Percentiles rank a stretch among this genome's conserved stretches.
Evolutionary conservation across 192 early-diverging fungal genomes (phyloP).

Genomic region (Dissophora ornata): DNA sequence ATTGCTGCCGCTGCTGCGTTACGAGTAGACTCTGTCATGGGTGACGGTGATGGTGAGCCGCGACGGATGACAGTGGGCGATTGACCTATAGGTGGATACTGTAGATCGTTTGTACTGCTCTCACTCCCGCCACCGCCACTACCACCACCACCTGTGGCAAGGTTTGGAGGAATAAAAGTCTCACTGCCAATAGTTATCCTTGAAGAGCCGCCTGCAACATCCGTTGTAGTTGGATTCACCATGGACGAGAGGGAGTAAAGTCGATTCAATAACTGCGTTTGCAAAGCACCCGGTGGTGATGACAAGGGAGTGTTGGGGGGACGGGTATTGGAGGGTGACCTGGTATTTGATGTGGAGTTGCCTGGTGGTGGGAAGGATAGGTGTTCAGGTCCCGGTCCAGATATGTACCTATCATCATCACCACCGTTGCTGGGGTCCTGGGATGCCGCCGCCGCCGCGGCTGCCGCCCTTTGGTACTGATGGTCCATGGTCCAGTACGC

Average conservation of each 20-base stretch:
- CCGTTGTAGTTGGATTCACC: neutral
- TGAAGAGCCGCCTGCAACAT: neutral
- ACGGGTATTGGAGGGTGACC: neutral
- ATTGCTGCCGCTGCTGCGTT: conserved; percentile 35
- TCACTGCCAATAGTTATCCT: neutral
- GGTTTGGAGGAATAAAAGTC: neutral
- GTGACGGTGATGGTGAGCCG: neutral
- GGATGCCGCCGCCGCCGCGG: no score
- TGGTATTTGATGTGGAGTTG: neutral
- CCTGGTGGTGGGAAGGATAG: neutral
- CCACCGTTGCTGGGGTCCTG: neutral
- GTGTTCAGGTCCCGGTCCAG: no score
- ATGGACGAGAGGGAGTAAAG: conserved; percentile 33
- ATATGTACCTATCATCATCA: neutral
- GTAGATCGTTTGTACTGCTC: neutral
- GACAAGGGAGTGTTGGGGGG: neutral
- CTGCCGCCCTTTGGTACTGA: neutral
- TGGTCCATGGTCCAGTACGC: conserved; percentile 12
- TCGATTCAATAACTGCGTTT: conserved; percentile 27
- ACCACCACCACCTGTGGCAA: no score
- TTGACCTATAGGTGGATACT: conserved; percentile 2
- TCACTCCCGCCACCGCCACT: neutral
- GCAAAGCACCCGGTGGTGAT: conserved; percentile 8
- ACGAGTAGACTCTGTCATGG: conserved; percentile 27
- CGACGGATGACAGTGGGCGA: neutral